A percentile compares a stretch with the other conserved stretches of the same genome.
Conservation (phyloP, 345 rosid species). For the Brassica rapa region DNA sequence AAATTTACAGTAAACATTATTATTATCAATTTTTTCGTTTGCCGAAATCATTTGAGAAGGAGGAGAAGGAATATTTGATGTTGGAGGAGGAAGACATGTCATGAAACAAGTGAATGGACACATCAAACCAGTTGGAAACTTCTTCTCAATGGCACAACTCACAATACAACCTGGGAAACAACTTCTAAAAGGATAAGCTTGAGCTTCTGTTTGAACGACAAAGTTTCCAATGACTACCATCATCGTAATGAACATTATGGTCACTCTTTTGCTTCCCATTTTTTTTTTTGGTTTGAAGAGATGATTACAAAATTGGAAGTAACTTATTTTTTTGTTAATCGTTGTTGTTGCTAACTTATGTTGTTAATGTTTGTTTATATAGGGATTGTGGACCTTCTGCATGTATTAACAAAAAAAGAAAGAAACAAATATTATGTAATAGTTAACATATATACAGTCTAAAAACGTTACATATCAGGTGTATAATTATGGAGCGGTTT, state of each 20-base stretch:
- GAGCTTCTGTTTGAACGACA: conserved; percentile 25
- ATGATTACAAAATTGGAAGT: not conserved
- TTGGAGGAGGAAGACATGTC: conserved; percentile 12
- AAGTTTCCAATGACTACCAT: conserved; percentile 22
- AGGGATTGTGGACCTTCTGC: not conserved
- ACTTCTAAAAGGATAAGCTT: not conserved
- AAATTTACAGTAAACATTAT: conserved; percentile 19
- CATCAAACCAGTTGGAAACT: not conserved
- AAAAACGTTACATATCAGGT: not conserved
- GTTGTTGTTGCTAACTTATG: conserved; percentile 6
- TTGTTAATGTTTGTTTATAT: conserved; percentile 23
- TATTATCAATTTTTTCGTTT: not conserved
- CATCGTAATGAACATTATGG: conserved; percentile 5
- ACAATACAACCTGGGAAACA: conserved; percentile 24
- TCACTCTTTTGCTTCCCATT: conserved; percentile 26
- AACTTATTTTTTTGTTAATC: not conserved
- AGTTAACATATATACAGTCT: not conserved
- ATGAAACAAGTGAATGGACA: conserved; percentile 28
- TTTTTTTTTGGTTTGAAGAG: not conserved
- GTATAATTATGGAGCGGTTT: not conserved
- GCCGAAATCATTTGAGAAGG: conserved; percentile 3
- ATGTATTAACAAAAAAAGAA: not conserved
- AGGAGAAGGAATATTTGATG: conserved; percentile 5
- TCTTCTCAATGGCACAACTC: not conserved
- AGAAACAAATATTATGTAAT: not conserved